Conservation (phyloP, 768 basidiomycete genomes). For the Boletus sp. region DNA sequence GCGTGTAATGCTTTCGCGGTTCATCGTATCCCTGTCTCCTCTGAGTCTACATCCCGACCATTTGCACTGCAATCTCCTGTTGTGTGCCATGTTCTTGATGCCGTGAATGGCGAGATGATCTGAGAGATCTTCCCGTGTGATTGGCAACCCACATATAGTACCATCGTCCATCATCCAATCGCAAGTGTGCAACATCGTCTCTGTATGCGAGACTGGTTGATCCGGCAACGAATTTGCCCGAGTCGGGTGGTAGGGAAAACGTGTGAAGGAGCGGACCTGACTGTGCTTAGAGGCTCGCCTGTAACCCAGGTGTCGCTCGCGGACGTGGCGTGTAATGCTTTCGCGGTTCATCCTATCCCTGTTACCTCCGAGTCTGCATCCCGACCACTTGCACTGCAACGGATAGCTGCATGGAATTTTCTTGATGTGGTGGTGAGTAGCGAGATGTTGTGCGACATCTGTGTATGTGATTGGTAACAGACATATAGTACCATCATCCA, state of each 20-base stretch:
- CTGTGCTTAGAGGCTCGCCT: conserved; percentile 1
- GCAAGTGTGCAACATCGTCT: neutral
- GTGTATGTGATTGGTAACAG: neutral
- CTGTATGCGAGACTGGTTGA: neutral
- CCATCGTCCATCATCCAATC: conserved; percentile 6
- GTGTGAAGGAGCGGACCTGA: neutral
- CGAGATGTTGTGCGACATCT: conserved; percentile 17
- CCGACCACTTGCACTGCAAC: conserved; percentile 10
- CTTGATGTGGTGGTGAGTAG: no score
- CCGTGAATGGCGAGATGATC: conserved; percentile 14
- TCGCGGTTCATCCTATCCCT: conserved; percentile 12
- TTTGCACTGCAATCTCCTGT: neutral
- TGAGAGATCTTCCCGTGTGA: neutral
- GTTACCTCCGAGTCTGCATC: conserved; percentile 1
- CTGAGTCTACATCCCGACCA: conserved; percentile 12
- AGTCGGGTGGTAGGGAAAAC: neutral
- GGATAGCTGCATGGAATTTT: no score
- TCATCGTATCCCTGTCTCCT: neutral
- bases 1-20: conserved; percentile 15
- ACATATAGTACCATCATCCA: conserved; percentile 1
- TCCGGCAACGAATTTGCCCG: conserved; percentile 2
- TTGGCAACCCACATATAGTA: neutral
- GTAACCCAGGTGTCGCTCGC: conserved; percentile 12
- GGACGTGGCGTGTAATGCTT: conserved; percentile 14
- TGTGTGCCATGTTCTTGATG: neutral